Conservation (phyloP, 2,329 filamentous ascomycete genomes). For the Aspergillus sp. region DNA sequence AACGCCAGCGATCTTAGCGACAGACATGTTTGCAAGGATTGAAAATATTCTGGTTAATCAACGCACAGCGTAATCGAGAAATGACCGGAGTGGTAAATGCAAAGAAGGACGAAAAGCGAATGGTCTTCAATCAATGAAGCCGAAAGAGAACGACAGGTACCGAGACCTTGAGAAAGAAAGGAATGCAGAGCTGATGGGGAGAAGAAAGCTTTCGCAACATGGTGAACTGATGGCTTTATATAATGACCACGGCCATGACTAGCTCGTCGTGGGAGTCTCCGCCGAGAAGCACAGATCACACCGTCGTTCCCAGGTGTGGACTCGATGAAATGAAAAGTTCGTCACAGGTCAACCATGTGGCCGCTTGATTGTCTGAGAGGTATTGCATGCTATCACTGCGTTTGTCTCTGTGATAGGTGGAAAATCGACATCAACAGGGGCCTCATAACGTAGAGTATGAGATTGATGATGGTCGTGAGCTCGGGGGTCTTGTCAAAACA, state of each 20-base stretch:
- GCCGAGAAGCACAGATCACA: slow-evolving; percentile 11
- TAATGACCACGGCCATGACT: background rate
- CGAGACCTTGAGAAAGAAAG: slow-evolving; percentile 24
- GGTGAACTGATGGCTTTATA: slow-evolving; percentile 14
- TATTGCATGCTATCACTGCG: slow-evolving; percentile 9
- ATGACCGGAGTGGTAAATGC: slow-evolving; percentile 17
- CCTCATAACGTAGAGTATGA: slow-evolving; percentile 18
- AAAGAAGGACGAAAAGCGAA: slow-evolving; percentile 25
- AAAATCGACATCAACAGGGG: slow-evolving; percentile 21
- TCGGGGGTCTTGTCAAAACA: slow-evolving; percentile 7
- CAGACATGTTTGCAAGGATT: slow-evolving; percentile 27
- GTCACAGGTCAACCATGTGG: slow-evolving; percentile 11
- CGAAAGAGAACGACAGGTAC: slow-evolving; percentile 27
- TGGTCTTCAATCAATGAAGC: slow-evolving; percentile 36
- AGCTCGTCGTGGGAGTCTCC: background rate
- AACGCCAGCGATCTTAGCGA: slow-evolving; percentile 31
- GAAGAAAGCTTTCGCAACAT: slow-evolving; percentile 8
- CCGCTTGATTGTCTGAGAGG: slow-evolving; percentile 19
- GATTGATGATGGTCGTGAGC: slow-evolving; percentile 27
- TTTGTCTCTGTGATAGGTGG: slow-evolving; percentile 19
- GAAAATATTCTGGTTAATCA: slow-evolving; percentile 10
- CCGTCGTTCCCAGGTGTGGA: slow-evolving; percentile 5
- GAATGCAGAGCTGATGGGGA: slow-evolving; percentile 29
- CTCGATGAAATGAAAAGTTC: slow-evolving; percentile 14
- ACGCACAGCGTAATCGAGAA: slow-evolving; percentile 32